Conservation (phyloP, 2,329 filamentous ascomycete species). For the Claviceps pazoutovae region DNA sequence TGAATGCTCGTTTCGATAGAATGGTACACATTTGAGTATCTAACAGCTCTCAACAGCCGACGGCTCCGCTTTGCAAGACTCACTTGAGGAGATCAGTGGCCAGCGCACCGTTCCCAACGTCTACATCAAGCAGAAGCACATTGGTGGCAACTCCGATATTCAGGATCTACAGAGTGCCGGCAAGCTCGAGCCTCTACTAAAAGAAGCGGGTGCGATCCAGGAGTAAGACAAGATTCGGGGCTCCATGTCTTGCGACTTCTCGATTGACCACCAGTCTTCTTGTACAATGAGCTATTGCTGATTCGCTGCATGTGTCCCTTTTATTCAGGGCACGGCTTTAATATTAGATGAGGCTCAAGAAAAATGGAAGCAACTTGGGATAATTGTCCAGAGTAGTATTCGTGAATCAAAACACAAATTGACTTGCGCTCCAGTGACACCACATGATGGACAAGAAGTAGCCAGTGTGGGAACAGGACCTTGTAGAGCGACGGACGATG, state of each 20-base stretch:
- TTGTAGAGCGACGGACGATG: too few species aligned
- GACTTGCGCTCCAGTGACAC: background rate
- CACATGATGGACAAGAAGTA: background rate
- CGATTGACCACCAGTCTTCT: background rate
- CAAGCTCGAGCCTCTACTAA: slow-evolving; percentile 27
- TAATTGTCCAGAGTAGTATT: background rate
- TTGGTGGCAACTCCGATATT: slow-evolving; percentile 90
- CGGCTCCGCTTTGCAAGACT: slow-evolving; percentile 67
- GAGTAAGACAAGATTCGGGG: slow-evolving; percentile 18
- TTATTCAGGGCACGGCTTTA: slow-evolving; percentile 3
- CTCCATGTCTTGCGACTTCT: background rate
- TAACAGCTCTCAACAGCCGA: slow-evolving; percentile 43
- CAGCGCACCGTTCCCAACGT: slow-evolving; percentile 93
- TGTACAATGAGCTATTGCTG: background rate
- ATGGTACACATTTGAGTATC: background rate
- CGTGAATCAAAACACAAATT: background rate
- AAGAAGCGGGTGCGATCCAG: slow-evolving; percentile 28
- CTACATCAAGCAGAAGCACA: slow-evolving; percentile 81
- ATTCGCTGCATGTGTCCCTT: background rate
- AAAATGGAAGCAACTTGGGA: background rate
- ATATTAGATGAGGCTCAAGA: background rate
- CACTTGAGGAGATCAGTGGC: slow-evolving; percentile 63
- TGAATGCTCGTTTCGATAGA: too few species aligned
- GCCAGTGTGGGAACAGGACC: too few species aligned
- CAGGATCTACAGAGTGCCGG: slow-evolving; percentile 38